Evolutionary conservation across 768 basidiomycete species (phyloP), one percentile per base, ranked within the genome.

Genomic region (Symmetrospora coprosmae): DNA sequence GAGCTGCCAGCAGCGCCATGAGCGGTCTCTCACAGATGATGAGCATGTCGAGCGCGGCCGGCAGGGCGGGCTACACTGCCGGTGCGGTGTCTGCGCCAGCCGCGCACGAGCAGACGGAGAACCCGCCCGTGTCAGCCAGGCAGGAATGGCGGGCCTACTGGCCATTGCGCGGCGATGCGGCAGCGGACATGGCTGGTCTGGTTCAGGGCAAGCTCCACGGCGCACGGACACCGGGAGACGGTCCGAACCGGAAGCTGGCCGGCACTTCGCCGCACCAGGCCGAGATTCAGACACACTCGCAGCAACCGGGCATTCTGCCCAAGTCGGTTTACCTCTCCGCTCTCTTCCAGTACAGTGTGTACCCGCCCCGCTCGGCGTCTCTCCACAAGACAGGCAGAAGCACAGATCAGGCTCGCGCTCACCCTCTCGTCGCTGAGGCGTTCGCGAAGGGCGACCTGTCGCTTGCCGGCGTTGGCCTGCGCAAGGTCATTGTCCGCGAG

Each of bases 321-420:
- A 78, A 82, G 0, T 77, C 85, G 0, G 77, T 94, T 30, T 92
- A 92, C 71, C 81, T 87, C 17, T 80, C 82, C 0, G 85, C 87
- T 65, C 87, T 91, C 62, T 87, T 92, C 70, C 76, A 82, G 11
- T 92, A 92, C 75, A 78, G 80, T 66, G 78, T 1, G 77, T 88
- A 0, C 80, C 81, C 13, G 81, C 83, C 64, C 82, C 88, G 66
- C 86, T 87, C 68, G 69, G 70, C n/a, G 68, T 62, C 59, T 82
- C n/a, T n/a, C n/a, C n/a, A n/a, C n/a, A n/a, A n/a, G n/a, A n/a
- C n/a, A 87, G 58, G 83, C 85, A 7, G 21, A 25, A n/a, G n/a
- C n/a, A n/a, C n/a, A n/a, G n/a, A n/a, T n/a, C n/a, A n/a, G n/a
- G n/a, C n/a, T 25, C 4, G 21, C 30, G 21, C 23, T 45, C 9